phyloP scores from a whole-genome alignment of 2,329 filamentous ascomycete species.

The Macrophomina phaseolina region DNA sequence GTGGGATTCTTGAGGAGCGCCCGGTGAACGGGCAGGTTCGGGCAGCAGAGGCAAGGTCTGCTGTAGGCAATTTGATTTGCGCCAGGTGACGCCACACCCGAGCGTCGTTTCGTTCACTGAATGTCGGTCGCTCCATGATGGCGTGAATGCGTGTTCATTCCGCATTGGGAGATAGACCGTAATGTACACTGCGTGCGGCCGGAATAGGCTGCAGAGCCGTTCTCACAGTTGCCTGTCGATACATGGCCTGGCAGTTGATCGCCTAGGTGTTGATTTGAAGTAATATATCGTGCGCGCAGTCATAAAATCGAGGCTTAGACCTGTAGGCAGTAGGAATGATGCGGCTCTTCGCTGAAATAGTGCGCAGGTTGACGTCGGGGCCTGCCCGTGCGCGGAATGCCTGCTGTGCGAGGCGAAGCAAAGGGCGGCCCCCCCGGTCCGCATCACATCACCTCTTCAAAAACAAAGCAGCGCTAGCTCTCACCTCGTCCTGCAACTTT shows the following conservation, averaged over 20 bases:
- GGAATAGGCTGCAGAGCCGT: not conserved
- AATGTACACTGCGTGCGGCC: not conserved
- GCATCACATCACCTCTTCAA: constrained; percentile 25
- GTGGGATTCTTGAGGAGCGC: constrained; percentile 75
- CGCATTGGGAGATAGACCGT: not conserved
- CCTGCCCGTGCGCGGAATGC: constrained; percentile 1
- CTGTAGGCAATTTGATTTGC: constrained; percentile 3
- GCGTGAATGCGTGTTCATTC: constrained; percentile 18
- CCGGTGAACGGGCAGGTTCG: constrained; percentile 21
- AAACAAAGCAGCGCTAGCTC: constrained; percentile 20
- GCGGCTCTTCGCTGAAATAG: not conserved
- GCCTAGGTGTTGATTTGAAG: not conserved
- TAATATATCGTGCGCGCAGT: not conserved
- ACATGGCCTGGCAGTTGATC: not conserved
- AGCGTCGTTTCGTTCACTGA: not conserved
- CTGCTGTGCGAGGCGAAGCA: constrained; percentile 13
- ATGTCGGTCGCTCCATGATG: constrained; percentile 4
- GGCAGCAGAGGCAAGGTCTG: constrained; percentile 15
- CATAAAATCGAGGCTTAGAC: not conserved
- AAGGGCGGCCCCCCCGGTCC: constrained; percentile 12
- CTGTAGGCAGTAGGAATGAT: not conserved
- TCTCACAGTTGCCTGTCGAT: not conserved
- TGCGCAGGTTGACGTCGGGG: not conserved
- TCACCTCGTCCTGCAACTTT: constrained; percentile 15
- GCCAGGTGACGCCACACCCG: constrained; percentile 12